phyloP scores from a whole-genome alignment of 768 basidiomycete species.

The Albatrellus ellisii region DNA sequence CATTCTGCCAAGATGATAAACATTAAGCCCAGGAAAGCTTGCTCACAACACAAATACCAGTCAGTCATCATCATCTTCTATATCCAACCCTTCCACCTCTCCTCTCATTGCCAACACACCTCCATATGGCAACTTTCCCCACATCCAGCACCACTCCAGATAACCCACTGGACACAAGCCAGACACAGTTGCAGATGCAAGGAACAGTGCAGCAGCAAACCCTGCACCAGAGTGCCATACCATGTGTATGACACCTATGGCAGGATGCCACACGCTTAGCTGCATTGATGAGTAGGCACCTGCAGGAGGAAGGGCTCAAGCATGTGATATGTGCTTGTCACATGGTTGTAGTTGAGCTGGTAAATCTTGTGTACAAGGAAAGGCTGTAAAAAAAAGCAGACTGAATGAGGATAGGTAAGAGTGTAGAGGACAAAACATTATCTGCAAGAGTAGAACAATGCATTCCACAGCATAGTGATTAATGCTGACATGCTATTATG shows the following conservation, averaged over 20 bases:
- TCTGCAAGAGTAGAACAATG: too few species aligned
- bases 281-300: constrained; percentile 24
- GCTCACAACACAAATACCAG: too few species aligned
- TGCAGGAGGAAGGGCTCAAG: constrained; percentile 73
- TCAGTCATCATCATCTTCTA: constrained; percentile 26
- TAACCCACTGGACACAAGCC: constrained; percentile 83
- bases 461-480: too few species aligned
- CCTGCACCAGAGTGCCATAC: constrained; percentile 76
- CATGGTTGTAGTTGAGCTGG: constrained; percentile 78
- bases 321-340: constrained; percentile 68
- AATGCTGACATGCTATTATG: too few species aligned
- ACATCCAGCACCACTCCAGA: constrained; percentile 62
- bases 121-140: constrained; percentile 52
- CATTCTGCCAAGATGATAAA: too few species aligned
- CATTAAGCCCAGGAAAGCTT: too few species aligned
- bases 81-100: constrained; percentile 27
- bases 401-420: too few species aligned
- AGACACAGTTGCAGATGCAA: constrained; percentile 73
- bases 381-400: too few species aligned
- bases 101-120: constrained; percentile 47
- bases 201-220: constrained; percentile 37
- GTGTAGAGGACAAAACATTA: too few species aligned
- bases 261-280: constrained; percentile 65
- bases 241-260: constrained; percentile 67
- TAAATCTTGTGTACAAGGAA: constrained; percentile 72